Conservation (phyloP, 73 alveolate species). For the Blepharisma japonicum region DNA sequence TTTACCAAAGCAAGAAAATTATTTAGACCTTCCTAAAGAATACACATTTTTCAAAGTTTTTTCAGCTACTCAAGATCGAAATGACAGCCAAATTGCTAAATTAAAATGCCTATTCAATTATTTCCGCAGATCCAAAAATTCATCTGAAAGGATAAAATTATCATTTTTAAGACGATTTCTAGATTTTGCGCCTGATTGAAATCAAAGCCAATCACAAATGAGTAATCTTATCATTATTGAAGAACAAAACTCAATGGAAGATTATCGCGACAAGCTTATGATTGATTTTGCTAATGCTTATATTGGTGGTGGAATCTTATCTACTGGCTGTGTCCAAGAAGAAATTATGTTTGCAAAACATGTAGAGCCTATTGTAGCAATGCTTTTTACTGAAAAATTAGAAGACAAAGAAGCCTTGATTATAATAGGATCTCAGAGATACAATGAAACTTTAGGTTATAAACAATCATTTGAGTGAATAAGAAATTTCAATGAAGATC, state of each 20-base stretch:
- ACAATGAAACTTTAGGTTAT: constrained; percentile 73
- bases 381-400: constrained; percentile 73
- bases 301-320: constrained; percentile 93
- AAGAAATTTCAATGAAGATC: constrained; percentile 43
- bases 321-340: constrained; percentile 88
- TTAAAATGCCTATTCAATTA: constrained; percentile 18
- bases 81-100: constrained; percentile 1
- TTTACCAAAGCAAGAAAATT: constrained; percentile 13
- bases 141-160: neutral
- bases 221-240: neutral
- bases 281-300: constrained; percentile 90
- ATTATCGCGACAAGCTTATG: constrained; percentile 41
- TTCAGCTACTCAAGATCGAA: neutral
- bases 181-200: neutral
- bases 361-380: constrained; percentile 75
- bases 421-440: constrained; percentile 71
- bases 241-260: constrained; percentile 38
- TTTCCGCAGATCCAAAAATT: neutral
- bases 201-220: neutral
- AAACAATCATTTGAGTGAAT: constrained; percentile 49
- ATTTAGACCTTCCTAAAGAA: constrained; percentile 12
- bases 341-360: constrained; percentile 81
- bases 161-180: neutral
- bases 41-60: constrained; percentile 9
- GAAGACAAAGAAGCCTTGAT: constrained; percentile 81